Base-by-base conservation (phyloP, 805 yeast species). In the Brettanomyces nanus region DNA sequence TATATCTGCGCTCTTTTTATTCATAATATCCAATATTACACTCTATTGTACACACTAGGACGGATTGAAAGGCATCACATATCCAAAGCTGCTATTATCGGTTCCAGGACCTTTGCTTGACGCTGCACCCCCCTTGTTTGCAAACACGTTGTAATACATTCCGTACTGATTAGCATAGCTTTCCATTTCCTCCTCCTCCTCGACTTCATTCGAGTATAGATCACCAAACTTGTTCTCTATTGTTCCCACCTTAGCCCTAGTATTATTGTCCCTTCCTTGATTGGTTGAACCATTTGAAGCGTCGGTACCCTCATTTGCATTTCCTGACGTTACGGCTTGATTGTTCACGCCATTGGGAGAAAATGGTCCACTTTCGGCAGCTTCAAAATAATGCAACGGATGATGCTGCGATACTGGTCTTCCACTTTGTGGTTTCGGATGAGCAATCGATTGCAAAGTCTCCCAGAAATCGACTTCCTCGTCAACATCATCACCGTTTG, bases 401-500 rank as follows among this genome's bases (percentile, higher is more conserved):
- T 72, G 78, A 43, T 73, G 78, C 39, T 68, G 73, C 1, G 77
- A 69, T 2, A 70, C 77, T 0, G 78, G 77, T 34, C 49, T 52
- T 14, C 38, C 40, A 6, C 47, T 33, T 28, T 54, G 34, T 45
- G 48, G 46, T 25, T 55, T 62, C 5, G 62, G 56, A 31, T 69
- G 71, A 1, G 79, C 73, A 18, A 79, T 51, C 14, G 76, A 66
- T 35, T 80, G 65, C 71, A 80, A 67, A 3, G 77, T 73, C 44
- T 80, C 87, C 82, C 85, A 80, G 51, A 79, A 80, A 52, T 79
- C 86, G 25, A 73, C 47, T 18, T 74, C 85, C 41, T 76, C 85
- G 29, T 77, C 85, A 4, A 68, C 56, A 10, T 71, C 79, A 27
- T 68, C 76, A 14, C 26, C 23, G 17, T 19, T 13, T 31, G 25